A percentile compares a stretch with the other conserved stretches of the same genome.
Evolutionary conservation across 257 asterid species (phyloP).

Genomic region (Nicotiana otophora): DNA sequence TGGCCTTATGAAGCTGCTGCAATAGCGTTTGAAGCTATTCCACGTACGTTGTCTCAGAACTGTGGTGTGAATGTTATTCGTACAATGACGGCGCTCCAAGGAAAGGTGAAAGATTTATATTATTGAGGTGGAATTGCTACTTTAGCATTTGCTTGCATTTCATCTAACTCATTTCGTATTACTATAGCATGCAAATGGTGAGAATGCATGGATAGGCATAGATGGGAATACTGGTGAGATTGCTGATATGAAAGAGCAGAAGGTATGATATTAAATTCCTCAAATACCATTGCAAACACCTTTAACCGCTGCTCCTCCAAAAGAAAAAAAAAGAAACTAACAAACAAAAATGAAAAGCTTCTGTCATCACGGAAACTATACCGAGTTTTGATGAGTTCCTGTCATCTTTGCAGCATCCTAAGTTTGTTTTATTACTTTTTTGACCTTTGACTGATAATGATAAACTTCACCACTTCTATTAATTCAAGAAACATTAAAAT

Average conservation of each 20-base stretch:
- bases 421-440: too few species aligned
- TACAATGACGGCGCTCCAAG: slow-evolving; percentile 90
- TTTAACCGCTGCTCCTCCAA: too few species aligned
- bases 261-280: slow-evolving; percentile 38
- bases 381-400: too few species aligned
- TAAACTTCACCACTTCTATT: background rate
- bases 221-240: slow-evolving; percentile 93
- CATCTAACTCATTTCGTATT: background rate
- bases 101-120: slow-evolving; percentile 45
- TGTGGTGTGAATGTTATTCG: slow-evolving; percentile 96
- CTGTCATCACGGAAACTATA: slow-evolving; percentile 34
- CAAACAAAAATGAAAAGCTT: slow-evolving; percentile 56
- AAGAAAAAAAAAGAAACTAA: too few species aligned
- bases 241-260: slow-evolving; percentile 85
- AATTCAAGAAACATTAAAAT: background rate
- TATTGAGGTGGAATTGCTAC: background rate
- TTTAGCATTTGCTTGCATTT: background rate
- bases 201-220: slow-evolving; percentile 93
- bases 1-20: slow-evolving; percentile 99
- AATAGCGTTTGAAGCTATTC: slow-evolving; percentile 91
- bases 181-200: slow-evolving; percentile 84
- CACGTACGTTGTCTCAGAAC: slow-evolving; percentile 95
- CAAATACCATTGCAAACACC: background rate
- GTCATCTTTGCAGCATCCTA: too few species aligned
- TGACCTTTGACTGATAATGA: too few species aligned